A percentile compares a stretch with the other conserved stretches of the same genome.
Conservation (phyloP, 306 rosid species). For the Vigna trinervia region DNA sequence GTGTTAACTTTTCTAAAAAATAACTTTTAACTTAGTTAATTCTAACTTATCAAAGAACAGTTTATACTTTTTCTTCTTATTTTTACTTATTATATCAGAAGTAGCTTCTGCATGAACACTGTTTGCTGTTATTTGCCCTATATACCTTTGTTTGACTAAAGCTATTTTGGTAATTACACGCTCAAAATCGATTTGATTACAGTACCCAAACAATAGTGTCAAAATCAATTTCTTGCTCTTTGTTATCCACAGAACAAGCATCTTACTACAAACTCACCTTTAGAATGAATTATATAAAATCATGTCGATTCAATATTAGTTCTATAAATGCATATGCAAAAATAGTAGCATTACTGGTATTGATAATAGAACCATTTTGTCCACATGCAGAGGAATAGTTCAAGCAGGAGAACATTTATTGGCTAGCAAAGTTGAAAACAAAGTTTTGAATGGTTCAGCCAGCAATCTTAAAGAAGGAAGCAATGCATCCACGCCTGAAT, state of each 20-base stretch:
- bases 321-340: neutral
- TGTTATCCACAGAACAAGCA: neutral
- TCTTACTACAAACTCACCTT: neutral
- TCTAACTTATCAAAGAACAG: no score
- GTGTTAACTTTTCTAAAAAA: no score
- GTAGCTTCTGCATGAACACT: neutral
- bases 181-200: neutral
- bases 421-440: conserved; percentile 70
- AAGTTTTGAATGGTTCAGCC: conserved; percentile 54
- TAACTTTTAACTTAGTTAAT: no score
- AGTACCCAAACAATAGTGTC: neutral
- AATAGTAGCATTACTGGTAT: conserved; percentile 15
- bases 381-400: conserved; percentile 63
- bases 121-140: neutral
- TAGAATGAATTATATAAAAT: no score
- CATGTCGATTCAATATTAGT: neutral
- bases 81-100: neutral
- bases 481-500: conserved; percentile 63
- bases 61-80: no score
- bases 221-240: neutral
- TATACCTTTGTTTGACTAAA: neutral
- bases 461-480: conserved; percentile 64
- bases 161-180: neutral
- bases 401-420: conserved; percentile 59
- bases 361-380: conserved; percentile 8